Evolutionary conservation across 345 rosid genomes (phyloP), one percentile per base, ranked within the genome.

Genomic region (Alliaria petiolata): DNA sequence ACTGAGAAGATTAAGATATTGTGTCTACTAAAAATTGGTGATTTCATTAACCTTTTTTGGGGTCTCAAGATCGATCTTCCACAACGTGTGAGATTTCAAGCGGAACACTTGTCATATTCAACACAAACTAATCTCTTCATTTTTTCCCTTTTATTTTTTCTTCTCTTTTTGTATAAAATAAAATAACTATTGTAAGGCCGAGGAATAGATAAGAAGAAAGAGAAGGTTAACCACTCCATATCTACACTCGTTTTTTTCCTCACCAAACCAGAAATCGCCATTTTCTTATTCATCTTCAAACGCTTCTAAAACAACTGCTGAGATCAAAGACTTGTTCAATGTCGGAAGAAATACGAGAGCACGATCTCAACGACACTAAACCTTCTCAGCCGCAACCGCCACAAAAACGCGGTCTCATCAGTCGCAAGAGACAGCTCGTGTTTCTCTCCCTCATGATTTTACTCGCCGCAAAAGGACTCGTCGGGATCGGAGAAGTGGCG

Each of bases 391-490:
- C 66, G 6, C 62, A 8, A 12, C 65, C 65, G 7, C 70, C 70
- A 6, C 75, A 5, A 11, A 62, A 62, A 54, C 36, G 46, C 3
- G 78, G 81, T 45, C 65, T 81, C 79, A 70, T 86, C 40, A 85
- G 79, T 73, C 81, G 84, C 61, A 83, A 69, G 6, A 69, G 79
- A 38, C 93, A 89, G 46, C 89, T 89, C 49, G 88, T 83, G 55
- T 67, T 77, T 66, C 87, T 93, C 8, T 85, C 86, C 11, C 40
- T 89, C 20, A 74, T 82, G 77, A 43, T 81, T 15, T 68, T 87
- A 57, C 74, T 83, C 60, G 62, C 85, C 7, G 87, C 93, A n/a
- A 86, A 86, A 49, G 86, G 93, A 76, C 71, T 86, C 77, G 85
- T 87, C 2, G 78, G 85, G 34, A 66, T 60, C 25, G 79, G 76